Evolutionary conservation across 495 filamentous ascomycete genomes (phyloP).

Genomic region (Bathelium albidoporum): DNA sequence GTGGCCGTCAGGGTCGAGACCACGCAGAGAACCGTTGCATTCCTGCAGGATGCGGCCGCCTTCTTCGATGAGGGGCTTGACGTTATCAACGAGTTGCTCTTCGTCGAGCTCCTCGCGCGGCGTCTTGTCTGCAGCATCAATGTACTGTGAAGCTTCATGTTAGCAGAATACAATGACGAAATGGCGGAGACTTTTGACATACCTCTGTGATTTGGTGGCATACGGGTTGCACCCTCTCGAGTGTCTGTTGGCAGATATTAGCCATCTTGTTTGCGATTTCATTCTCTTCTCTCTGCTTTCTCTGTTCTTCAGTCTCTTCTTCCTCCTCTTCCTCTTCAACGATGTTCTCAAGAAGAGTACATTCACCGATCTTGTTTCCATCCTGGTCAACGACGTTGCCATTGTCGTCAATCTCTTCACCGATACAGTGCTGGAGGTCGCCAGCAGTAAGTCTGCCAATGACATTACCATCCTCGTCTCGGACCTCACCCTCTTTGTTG

Average conservation of each 20-base stretch:
- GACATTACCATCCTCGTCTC: constrained; percentile 69
- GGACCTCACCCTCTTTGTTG: constrained; percentile 73
- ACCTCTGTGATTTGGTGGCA: constrained; percentile 81
- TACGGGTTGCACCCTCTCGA: constrained; percentile 75
- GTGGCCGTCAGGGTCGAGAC: constrained; percentile 78
- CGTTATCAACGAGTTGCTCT: constrained; percentile 72
- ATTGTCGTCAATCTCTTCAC: constrained; percentile 76
- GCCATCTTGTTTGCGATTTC: constrained; percentile 73
- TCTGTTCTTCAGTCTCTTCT: constrained; percentile 42
- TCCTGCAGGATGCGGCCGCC: constrained; percentile 71
- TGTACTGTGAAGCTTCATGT: constrained; percentile 40
- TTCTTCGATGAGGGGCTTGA: constrained; percentile 81
- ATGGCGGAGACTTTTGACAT: constrained; percentile 27
- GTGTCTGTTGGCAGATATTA: constrained; percentile 60
- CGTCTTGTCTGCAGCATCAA: constrained; percentile 71
- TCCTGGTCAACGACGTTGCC: constrained; percentile 77
- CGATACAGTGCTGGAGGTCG: constrained; percentile 56
- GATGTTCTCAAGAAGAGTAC: constrained; percentile 67
- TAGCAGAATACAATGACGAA: not conserved
- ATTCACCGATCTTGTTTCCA: constrained; percentile 70
- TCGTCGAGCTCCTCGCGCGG: constrained; percentile 89
- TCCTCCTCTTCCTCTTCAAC: constrained; percentile 44
- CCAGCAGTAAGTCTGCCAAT: constrained; percentile 72
- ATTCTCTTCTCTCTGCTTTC: constrained; percentile 53
- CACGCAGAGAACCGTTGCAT: constrained; percentile 81